Evolutionary conservation across 306 rosid genomes (phyloP).

Genomic region (Hippophae rhamnoides): DNA sequence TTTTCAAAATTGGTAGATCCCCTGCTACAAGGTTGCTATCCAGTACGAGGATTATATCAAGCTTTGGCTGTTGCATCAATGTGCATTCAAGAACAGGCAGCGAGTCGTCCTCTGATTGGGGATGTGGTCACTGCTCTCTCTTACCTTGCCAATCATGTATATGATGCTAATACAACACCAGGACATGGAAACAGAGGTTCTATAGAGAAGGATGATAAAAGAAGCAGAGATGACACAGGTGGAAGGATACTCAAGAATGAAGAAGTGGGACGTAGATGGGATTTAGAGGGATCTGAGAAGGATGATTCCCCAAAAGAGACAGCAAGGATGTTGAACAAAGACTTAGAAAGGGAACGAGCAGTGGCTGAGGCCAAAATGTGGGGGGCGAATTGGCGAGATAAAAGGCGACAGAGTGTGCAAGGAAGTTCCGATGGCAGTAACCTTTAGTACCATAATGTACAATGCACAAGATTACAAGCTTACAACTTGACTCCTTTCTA

Average conservation of each 20-base stretch:
- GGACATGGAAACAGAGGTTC: constrained; percentile 30
- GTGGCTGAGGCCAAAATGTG: constrained; percentile 79
- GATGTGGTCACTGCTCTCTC: constrained; percentile 65
- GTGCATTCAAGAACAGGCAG: constrained; percentile 67
- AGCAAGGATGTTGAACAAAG: constrained; percentile 41
- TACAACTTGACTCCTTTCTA: no score
- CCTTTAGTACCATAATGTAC: constrained; percentile 15
- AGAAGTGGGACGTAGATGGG: constrained; percentile 12
- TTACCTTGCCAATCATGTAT: constrained; percentile 42
- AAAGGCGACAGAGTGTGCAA: constrained; percentile 34
- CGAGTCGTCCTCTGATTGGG: constrained; percentile 55
- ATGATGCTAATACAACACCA: constrained; percentile 21
- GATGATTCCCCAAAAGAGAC: constrained; percentile 55
- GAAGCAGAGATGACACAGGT: no score
- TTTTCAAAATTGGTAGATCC: constrained; percentile 54
- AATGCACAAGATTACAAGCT: constrained; percentile 1
- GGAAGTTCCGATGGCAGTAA: constrained; percentile 64
- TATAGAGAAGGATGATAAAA: not conserved
- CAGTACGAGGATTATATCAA: constrained; percentile 29
- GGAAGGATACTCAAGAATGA: constrained; percentile 13
- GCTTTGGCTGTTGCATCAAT: constrained; percentile 61
- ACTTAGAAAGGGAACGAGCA: constrained; percentile 52
- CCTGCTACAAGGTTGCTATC: constrained; percentile 43
- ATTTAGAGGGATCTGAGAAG: no score
- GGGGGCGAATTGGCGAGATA: constrained; percentile 71